phyloP scores from a whole-genome alignment of 106 monocot genomes.

The Dendrobium catenatum region DNA sequence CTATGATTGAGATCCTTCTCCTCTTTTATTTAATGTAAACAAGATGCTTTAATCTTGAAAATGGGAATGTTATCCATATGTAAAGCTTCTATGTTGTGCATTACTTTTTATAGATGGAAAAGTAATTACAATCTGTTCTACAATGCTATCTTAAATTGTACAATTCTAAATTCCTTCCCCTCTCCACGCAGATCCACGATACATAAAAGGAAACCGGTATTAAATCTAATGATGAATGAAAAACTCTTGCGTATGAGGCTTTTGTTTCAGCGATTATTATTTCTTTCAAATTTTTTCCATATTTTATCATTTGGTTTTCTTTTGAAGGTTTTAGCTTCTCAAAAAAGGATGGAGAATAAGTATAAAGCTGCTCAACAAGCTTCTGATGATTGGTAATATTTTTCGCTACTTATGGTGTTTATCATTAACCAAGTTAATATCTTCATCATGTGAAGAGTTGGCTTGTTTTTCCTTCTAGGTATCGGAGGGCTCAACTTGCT shows the following conservation, averaged over 20 bases:
- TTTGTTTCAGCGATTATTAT: background rate
- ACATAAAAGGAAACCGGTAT: background rate
- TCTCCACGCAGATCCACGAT: background rate
- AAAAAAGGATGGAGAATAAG: conserved; percentile 91
- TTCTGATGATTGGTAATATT: conserved; percentile 85
- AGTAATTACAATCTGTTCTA: background rate
- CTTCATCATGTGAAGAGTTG: background rate
- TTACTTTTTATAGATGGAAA: background rate
- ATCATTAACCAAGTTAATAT: conserved; percentile 2
- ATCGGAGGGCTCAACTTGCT: conserved; percentile 89
- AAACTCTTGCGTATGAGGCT: background rate
- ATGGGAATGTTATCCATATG: conserved; percentile 1
- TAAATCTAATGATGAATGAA: background rate
- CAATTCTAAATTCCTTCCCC: background rate
- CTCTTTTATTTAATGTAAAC: background rate
- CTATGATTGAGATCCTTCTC: background rate
- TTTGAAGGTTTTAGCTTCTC: conserved; percentile 84
- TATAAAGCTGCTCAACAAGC: conserved; percentile 87
- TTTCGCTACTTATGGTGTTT: background rate
- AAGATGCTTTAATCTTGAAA: background rate
- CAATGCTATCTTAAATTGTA: background rate
- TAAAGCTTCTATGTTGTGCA: background rate
- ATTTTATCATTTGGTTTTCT: conserved; percentile 5
- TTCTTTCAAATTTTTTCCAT: background rate
- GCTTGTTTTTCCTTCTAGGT: conserved; percentile 36